phyloP scores from a whole-genome alignment of 2,329 filamentous ascomycete species.

The Penicillium sp. region DNA sequence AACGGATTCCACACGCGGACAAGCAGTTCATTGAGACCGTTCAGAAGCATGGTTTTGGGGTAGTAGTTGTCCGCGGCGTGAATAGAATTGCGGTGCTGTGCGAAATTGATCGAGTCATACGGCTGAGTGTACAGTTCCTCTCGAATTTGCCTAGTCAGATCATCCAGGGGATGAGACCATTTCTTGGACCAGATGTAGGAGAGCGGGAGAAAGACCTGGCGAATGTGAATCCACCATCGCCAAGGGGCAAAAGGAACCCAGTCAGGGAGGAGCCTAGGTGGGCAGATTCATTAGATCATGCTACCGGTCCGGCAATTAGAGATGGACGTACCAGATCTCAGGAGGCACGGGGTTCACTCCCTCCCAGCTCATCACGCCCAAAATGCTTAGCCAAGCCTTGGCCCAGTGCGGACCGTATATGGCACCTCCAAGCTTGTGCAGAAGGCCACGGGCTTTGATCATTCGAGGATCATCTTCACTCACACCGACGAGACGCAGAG shows the following conservation, averaged over 20 bases:
- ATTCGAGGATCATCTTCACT: conserved; percentile 77
- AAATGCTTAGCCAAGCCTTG: conserved; percentile 88
- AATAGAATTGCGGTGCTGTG: conserved; percentile 73
- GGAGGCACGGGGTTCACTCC: conserved; percentile 91
- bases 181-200: conserved; percentile 78
- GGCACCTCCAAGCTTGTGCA: conserved; percentile 83
- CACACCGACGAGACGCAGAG: conserved; percentile 73
- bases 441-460: conserved; percentile 71
- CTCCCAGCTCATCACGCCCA: conserved; percentile 82
- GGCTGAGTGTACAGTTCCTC: conserved; percentile 78
- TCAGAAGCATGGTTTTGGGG: conserved; percentile 80
- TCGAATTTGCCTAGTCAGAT: conserved; percentile 64
- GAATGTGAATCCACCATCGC: conserved; percentile 98
- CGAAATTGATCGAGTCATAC: conserved; percentile 72
- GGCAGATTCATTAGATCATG: conserved; percentile 5
- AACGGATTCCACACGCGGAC: conserved; percentile 76
- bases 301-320: not conserved
- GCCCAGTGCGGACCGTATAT: conserved; percentile 83
- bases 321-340: conserved; percentile 65
- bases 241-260: conserved; percentile 86
- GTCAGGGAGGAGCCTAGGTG: conserved; percentile 64
- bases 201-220: conserved; percentile 94
- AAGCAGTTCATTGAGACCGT: conserved; percentile 69
- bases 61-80: conserved; percentile 79
- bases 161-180: conserved; percentile 71